phyloP scores from a whole-genome alignment of 2,329 filamentous ascomycete genomes.

The Pseudohalonectria lignicola region DNA sequence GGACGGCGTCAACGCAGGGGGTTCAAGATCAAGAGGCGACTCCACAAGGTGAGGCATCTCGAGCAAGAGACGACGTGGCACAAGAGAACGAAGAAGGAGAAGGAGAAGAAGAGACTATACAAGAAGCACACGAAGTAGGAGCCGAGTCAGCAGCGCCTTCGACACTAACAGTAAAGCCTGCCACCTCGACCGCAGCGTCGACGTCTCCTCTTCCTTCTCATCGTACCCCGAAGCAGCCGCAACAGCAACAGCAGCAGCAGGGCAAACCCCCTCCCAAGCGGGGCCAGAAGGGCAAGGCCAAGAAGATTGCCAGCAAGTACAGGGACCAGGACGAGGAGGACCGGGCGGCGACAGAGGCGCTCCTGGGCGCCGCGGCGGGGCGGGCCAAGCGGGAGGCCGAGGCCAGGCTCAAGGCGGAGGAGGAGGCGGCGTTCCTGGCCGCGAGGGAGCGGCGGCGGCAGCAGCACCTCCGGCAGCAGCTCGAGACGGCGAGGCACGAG shows the following conservation, averaged over 20 bases:
- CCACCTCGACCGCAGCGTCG: too few species aligned
- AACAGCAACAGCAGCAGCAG: constrained; percentile 13
- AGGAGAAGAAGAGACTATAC: too few species aligned
- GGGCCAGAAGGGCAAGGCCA: constrained; percentile 72
- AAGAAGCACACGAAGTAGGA: too few species aligned
- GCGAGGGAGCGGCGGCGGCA: constrained; percentile 65
- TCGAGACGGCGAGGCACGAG: constrained; percentile 67
- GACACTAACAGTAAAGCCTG: too few species aligned
- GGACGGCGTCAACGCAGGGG: too few species aligned
- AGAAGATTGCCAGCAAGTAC: constrained; percentile 84
- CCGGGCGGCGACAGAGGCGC: constrained; percentile 65
- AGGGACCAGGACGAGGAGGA: constrained; percentile 93
- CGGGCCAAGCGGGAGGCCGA: constrained; percentile 59
- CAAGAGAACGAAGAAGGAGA: too few species aligned
- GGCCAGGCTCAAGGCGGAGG: constrained; percentile 52
- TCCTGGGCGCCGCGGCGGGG: constrained; percentile 69
- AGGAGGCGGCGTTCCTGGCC: constrained; percentile 61
- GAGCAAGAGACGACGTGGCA: too few species aligned
- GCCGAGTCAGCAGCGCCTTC: too few species aligned
- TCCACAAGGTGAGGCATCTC: too few species aligned
- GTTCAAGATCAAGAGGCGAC: too few species aligned
- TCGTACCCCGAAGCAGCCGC: constrained; percentile 2
- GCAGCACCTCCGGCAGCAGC: constrained; percentile 69
- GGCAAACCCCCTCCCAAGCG: constrained; percentile 39
- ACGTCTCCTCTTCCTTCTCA: too few species aligned